Evolutionary conservation across 2,329 filamentous ascomycete species (phyloP), one percentile per base, ranked within the genome.

Genomic region (Apiospora koreana): DNA sequence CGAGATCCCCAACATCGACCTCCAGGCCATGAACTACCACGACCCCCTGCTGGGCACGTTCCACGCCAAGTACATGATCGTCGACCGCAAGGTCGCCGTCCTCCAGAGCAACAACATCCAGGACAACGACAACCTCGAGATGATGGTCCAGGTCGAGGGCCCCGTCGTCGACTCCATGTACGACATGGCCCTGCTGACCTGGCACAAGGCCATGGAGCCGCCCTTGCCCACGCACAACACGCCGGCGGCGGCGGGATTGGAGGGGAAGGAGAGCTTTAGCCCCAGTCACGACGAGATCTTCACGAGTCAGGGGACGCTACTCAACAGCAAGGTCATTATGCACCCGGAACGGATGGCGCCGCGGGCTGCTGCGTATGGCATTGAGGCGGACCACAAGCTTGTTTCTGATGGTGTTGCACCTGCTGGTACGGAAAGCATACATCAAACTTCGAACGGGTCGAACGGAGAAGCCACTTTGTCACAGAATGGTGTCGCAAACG

Each of bases 81-180:
- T 95, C 1, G 93, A 95, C 78, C 86, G 93, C 8, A 88, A 87
- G 72, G 84, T 92, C n/a, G 93, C 88, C 0, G 82, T 93, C 1
- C 78, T 95, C 1, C 91, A 93, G 80, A 94, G 92, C 81, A 94
- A 94, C 78, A 95, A 95, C 75, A 92, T 95, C 67, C 86, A 90
- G 79, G 90, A 94, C 73, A 95, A 94, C 68, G 91, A 93, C 74
- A 95, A 95, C 73, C 71, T 94, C 69, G 93, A 95, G 79, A 94
- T 95, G 93, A 90, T 94, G 87, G 85, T 88, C 2, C 92, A 93
- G 69, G 78, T 94, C 0, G 92, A 95, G 80, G 93, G 93, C 0
- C 88, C 92, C 0, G 92, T 95, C 70, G 92, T 95, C 0, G 91
- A 94, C 75, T 89, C 89, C 1, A 80, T 95, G 31, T 94, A 94